phyloP scores from a whole-genome alignment of 1,284 basidiomycete species.

The Cutaneotrichosporon sp. region DNA sequence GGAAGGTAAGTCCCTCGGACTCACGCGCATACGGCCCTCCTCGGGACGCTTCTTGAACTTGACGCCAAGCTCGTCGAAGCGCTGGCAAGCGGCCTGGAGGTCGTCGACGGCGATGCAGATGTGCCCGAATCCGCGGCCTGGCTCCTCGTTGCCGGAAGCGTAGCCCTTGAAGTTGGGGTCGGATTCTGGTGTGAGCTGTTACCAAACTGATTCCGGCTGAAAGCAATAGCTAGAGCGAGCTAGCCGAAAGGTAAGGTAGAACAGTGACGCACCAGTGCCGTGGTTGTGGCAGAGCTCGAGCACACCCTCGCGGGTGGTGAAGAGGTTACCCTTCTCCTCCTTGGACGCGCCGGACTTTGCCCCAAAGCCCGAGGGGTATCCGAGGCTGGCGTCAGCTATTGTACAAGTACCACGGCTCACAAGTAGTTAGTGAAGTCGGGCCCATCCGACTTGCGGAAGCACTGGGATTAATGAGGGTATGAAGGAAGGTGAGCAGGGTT shows the following conservation, averaged over 20 bases:
- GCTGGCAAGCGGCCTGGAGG: conserved; percentile 75
- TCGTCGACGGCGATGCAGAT: conserved; percentile 77
- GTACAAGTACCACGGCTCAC: not conserved
- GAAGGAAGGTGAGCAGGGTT: not conserved
- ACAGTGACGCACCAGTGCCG: conserved; percentile 62
- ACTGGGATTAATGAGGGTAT: conserved; percentile 14
- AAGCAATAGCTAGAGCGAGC: too few relatives aligned
- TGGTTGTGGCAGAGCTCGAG: conserved; percentile 88
- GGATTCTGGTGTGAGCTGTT: conserved; percentile 53
- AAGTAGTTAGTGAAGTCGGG: conserved; percentile 54
- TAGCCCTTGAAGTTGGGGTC: conserved; percentile 77
- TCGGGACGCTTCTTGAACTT: conserved; percentile 82
- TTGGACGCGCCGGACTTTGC: conserved; percentile 35
- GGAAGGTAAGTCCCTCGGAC: conserved; percentile 38
- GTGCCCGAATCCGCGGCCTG: conserved; percentile 77
- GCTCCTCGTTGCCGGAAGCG: conserved; percentile 78
- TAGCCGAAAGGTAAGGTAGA: not conserved
- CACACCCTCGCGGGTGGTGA: conserved; percentile 55
- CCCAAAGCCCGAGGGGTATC: conserved; percentile 43
- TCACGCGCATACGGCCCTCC: conserved; percentile 81
- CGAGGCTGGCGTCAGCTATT: conserved; percentile 29
- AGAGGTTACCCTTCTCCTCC: conserved; percentile 47
- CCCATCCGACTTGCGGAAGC: conserved; percentile 46
- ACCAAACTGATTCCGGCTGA: too few relatives aligned
- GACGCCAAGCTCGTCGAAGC: conserved; percentile 79